phyloP scores from a whole-genome alignment of 2,329 filamentous ascomycete genomes.

The Pseudogymnoascus sp. region DNA sequence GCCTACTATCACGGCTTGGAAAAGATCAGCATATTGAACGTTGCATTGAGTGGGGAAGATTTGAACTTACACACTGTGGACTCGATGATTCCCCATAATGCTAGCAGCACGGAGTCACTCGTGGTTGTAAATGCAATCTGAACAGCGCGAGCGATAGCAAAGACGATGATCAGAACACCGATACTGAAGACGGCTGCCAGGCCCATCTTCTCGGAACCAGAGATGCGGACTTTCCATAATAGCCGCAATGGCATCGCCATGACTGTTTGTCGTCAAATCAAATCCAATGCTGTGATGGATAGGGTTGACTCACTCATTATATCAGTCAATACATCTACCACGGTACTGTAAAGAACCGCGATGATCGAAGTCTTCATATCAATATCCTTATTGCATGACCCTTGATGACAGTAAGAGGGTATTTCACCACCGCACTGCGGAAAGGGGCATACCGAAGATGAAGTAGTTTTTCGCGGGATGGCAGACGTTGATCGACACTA shows the following conservation, averaged over 20 bases:
- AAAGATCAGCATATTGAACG: not conserved
- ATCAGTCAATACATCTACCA: not conserved
- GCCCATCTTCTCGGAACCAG: not conserved
- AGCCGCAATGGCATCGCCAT: not conserved
- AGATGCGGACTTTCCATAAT: not conserved
- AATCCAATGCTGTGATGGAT: not conserved
- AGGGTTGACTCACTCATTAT: not conserved
- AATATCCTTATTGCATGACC: not conserved
- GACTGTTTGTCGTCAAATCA: not conserved
- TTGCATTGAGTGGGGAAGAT: not conserved
- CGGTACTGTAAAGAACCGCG: not conserved
- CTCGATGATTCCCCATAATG: not conserved
- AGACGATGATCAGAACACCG: not conserved
- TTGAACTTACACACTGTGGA: not conserved
- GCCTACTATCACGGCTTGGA: not conserved
- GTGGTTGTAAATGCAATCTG: not conserved
- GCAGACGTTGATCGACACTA: not conserved
- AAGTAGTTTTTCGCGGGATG: not conserved
- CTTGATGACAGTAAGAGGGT: not conserved
- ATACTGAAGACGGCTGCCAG: not conserved
- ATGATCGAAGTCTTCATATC: not conserved
- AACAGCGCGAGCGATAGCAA: not conserved
- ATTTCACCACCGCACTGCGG: not conserved
- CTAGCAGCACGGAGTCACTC: not conserved
- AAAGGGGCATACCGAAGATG: not conserved